Evolutionary conservation across 1,284 basidiomycete genomes (phyloP).

Genomic region (Rhodotorula mucilaginosa): DNA sequence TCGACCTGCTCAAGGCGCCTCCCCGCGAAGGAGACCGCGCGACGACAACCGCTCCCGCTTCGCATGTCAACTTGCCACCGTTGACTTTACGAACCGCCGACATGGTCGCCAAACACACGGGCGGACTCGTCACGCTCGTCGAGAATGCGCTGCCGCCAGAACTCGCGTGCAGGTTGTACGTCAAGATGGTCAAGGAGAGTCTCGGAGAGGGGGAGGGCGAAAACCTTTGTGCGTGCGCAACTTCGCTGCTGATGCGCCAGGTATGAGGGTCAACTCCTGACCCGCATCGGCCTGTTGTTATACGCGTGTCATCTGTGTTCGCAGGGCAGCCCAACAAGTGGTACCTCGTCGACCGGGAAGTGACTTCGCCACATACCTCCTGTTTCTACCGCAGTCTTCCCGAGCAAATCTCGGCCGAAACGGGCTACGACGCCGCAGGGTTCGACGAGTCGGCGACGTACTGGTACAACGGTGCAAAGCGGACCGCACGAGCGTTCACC

Average conservation of each 20-base stretch:
- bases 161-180: constrained; percentile 24
- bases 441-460: constrained; percentile 34
- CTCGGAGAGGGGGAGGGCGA: constrained; percentile 7
- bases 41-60: neutral
- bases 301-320: no score
- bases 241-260: neutral
- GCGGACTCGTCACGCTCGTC: constrained; percentile 32
- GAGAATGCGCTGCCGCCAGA: constrained; percentile 32
- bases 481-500: constrained; percentile 63
- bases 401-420: constrained; percentile 49
- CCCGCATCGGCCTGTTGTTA: no score
- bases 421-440: constrained; percentile 53
- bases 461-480: constrained; percentile 76
- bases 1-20: neutral
- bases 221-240: constrained; percentile 5
- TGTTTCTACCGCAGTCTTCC: constrained; percentile 64
- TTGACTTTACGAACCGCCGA: constrained; percentile 15
- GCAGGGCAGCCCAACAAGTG: constrained; percentile 69
- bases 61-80: constrained; percentile 28
- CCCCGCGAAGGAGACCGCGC: no score
- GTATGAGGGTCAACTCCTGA: no score
- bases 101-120: constrained; percentile 30
- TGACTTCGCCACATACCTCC: constrained; percentile 79
- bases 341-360: constrained; percentile 76
- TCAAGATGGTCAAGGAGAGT: constrained; percentile 27